Percentiles rank a stretch among this genome's conserved stretches.
Conservation (phyloP, 1,139 yeast genomes). For the Saccharomyces pastorianus region DNA sequence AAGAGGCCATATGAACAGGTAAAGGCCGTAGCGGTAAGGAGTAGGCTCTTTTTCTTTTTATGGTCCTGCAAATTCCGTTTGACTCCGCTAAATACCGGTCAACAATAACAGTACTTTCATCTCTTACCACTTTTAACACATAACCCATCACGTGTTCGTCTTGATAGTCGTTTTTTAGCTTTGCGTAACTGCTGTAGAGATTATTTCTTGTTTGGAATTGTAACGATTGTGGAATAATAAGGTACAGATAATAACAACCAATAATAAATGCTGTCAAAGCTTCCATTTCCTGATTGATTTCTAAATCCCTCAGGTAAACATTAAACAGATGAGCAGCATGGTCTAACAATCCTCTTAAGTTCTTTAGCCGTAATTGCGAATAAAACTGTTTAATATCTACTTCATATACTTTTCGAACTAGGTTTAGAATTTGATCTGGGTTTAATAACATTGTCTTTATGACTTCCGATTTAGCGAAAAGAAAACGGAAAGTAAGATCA, state of each 20-base stretch:
- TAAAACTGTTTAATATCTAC: conserved; percentile 26
- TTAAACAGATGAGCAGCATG: conserved; percentile 29
- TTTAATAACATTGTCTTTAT: not conserved
- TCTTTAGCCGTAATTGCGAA: conserved; percentile 27
- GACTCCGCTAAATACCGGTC: not conserved
- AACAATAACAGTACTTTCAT: not conserved
- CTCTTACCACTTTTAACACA: conserved; percentile 11
- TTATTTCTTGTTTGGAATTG: conserved; percentile 31
- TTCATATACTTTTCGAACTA: conserved; percentile 27
- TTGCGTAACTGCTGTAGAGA: conserved; percentile 26
- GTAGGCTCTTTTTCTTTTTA: not conserved
- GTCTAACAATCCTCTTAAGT: conserved; percentile 31
- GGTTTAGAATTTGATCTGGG: conserved; percentile 7
- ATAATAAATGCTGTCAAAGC: conserved; percentile 21
- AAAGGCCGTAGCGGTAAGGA: not conserved
- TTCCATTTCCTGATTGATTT: conserved; percentile 5
- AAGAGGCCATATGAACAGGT: not conserved
- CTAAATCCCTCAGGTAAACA: not conserved
- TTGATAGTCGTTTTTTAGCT: conserved; percentile 25
- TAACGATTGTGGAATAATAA: conserved; percentile 27
- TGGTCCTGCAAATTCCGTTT: not conserved
- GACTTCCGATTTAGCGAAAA: not conserved
- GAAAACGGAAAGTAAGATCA: not conserved
- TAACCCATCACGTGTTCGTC: conserved; percentile 28
- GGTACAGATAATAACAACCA: conserved; percentile 26